phyloP scores from a whole-genome alignment of 2,329 filamentous ascomycete genomes.

The Calonectria pteridis region DNA sequence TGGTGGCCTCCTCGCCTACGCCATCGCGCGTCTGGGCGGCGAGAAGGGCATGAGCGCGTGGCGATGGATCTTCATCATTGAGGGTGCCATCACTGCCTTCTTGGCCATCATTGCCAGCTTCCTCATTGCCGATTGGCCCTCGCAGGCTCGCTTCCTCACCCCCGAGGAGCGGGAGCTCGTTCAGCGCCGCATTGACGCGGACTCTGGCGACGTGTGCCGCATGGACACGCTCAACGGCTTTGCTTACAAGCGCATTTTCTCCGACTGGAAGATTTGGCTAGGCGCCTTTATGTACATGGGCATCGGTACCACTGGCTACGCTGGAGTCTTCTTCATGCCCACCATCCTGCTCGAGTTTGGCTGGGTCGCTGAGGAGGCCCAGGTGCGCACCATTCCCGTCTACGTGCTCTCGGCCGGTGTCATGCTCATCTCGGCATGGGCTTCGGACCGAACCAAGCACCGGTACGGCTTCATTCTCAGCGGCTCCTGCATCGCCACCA shows the following conservation, averaged over 20 bases:
- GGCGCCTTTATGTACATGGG: conserved; percentile 52
- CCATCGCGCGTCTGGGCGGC: conserved; percentile 59
- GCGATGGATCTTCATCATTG: conserved; percentile 57
- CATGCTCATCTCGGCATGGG: conserved; percentile 52
- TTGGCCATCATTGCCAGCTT: conserved; percentile 40
- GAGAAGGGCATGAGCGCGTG: conserved; percentile 57
- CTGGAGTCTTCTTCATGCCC: conserved; percentile 53
- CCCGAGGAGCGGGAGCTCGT: conserved; percentile 59
- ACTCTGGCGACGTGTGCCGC: conserved; percentile 55
- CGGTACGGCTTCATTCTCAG: conserved; percentile 67
- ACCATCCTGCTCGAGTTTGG: conserved; percentile 54
- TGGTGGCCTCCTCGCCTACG: conserved; percentile 62
- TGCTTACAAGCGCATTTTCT: conserved; percentile 59
- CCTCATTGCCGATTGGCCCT: conserved; percentile 43
- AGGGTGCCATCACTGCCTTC: conserved; percentile 42
- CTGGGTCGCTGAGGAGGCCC: conserved; percentile 49
- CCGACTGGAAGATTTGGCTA: conserved; percentile 61
- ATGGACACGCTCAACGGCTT: conserved; percentile 67
- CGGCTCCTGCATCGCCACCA: conserved; percentile 61
- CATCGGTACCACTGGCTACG: conserved; percentile 60
- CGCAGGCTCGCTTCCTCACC: conserved; percentile 56
- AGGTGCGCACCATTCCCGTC: conserved; percentile 53
- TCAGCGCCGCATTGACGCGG: conserved; percentile 54
- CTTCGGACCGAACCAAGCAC: conserved; percentile 64
- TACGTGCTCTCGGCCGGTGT: conserved; percentile 50